Evolutionary conservation across 129 eudicot genomes (phyloP).

Genomic region (Flaveria linearis): DNA sequence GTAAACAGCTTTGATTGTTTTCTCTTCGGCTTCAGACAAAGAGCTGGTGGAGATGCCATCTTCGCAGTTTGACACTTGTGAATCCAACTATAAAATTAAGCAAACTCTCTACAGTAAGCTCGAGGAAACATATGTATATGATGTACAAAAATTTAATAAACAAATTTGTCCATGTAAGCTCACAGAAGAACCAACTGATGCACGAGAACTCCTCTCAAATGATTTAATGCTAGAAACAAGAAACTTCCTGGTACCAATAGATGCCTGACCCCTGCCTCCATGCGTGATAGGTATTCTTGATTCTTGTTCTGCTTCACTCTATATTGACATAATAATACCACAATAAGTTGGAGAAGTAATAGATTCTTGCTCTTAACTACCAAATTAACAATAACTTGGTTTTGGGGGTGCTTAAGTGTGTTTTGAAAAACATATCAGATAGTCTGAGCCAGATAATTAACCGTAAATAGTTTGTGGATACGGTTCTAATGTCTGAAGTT

Average conservation of each 20-base stretch:
- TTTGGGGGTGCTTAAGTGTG: background rate
- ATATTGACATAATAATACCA: constrained; percentile 11
- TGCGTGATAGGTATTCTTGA: constrained; percentile 15
- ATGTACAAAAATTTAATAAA: background rate
- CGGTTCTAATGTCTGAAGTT: background rate
- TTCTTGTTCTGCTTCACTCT: constrained; percentile 55
- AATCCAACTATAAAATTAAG: constrained; percentile 45
- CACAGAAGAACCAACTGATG: constrained; percentile 60
- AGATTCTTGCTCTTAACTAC: background rate
- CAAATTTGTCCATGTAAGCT: constrained; percentile 29
- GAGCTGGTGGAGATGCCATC: constrained; percentile 65
- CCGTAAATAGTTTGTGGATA: background rate
- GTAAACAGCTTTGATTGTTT: constrained; percentile 61
- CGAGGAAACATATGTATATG: background rate
- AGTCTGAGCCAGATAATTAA: background rate
- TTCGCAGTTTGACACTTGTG: constrained; percentile 51
- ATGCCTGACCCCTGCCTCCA: constrained; percentile 37
- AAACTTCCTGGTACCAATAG: constrained; percentile 32
- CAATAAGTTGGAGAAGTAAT: background rate
- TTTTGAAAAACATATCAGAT: background rate
- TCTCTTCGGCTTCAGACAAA: constrained; percentile 91
- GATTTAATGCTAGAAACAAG: constrained; percentile 8
- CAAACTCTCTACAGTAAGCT: constrained; percentile 2
- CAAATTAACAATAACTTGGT: background rate
- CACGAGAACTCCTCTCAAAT: constrained; percentile 26